Conservation (phyloP, 108 stramenopile genomes). For the Asterionellopsis glacialis region DNA sequence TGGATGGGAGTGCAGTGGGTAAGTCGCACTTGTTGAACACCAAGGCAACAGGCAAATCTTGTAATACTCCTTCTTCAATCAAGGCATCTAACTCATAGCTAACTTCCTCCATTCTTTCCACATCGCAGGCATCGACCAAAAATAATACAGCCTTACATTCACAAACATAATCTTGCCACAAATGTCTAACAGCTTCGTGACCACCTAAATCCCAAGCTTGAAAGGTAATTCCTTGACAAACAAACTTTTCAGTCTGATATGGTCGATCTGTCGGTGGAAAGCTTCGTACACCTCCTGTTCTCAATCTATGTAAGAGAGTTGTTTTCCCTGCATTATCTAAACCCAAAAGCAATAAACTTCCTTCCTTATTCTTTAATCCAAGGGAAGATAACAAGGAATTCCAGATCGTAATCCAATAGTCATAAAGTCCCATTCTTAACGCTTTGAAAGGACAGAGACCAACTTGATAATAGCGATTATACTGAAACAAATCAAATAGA, state of each 20-base stretch:
- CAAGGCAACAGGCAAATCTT: constrained; percentile 42
- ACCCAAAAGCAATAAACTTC: constrained; percentile 93
- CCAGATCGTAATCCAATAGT: constrained; percentile 3
- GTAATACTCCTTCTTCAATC: constrained; percentile 29
- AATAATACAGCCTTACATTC: constrained; percentile 49
- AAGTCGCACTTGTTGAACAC: constrained; percentile 64
- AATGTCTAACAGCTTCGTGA: constrained; percentile 61
- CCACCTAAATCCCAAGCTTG: constrained; percentile 68
- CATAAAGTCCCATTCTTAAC: background rate
- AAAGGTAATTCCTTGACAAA: constrained; percentile 32
- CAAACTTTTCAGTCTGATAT: constrained; percentile 30
- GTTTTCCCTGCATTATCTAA: constrained; percentile 99
- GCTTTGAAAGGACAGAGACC: too few species aligned
- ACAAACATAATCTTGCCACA: constrained; percentile 56
- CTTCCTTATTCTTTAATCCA: constrained; percentile 70
- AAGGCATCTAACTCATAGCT: constrained; percentile 53
- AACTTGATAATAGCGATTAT: too few species aligned
- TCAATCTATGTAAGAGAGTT: constrained; percentile 56
- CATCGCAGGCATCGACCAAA: constrained; percentile 49
- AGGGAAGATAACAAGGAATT: background rate
- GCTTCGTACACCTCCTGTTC: constrained; percentile 35
- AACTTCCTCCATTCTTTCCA: constrained; percentile 50
- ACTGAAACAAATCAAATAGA: too few species aligned
- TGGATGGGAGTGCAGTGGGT: constrained; percentile 23
- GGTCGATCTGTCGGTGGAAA: constrained; percentile 70